A percentile compares a stretch with the other conserved stretches of the same genome.
phyloP scores from a whole-genome alignment of 495 filamentous ascomycete species.

The Xylaria longipes region DNA sequence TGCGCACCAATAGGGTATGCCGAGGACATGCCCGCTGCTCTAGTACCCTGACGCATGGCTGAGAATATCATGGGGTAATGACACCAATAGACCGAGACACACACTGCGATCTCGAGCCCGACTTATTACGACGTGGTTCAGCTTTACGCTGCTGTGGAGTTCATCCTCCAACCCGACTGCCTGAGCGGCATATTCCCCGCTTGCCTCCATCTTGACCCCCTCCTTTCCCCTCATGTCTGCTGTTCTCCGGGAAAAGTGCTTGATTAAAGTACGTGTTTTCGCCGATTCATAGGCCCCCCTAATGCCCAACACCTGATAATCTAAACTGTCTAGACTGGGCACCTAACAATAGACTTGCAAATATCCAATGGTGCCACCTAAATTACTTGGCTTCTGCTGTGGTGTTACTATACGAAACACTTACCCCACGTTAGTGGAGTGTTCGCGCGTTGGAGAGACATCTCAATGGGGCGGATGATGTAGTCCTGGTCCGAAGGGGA shows the following conservation, averaged over 20 bases:
- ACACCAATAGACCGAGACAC: conserved; percentile 6
- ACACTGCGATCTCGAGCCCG: conserved; percentile 15
- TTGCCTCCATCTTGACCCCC: conserved; percentile 11
- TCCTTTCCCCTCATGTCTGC: conserved; percentile 7
- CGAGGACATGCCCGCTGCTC: conserved; percentile 7
- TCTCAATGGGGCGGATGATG: conserved; percentile 5
- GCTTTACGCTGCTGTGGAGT: background rate
- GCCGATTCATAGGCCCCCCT: background rate
- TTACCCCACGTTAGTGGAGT: conserved; percentile 26
- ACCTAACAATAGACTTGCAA: background rate
- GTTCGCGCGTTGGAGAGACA: background rate
- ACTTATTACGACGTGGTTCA: background rate
- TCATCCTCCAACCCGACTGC: background rate
- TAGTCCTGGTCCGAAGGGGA: background rate
- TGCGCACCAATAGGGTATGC: conserved; percentile 9
- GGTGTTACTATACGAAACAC: background rate
- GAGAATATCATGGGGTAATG: conserved; percentile 3
- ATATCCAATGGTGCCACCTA: background rate
- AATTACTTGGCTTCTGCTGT: background rate
- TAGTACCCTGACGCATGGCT: background rate
- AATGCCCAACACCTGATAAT: background rate
- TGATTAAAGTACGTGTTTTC: background rate
- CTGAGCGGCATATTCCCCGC: conserved; percentile 12
- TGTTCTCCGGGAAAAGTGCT: conserved; percentile 10
- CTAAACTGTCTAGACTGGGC: background rate